Evolutionary conservation across 2,329 filamentous ascomycete genomes (phyloP).

Genomic region (Neonectria magnoliae): DNA sequence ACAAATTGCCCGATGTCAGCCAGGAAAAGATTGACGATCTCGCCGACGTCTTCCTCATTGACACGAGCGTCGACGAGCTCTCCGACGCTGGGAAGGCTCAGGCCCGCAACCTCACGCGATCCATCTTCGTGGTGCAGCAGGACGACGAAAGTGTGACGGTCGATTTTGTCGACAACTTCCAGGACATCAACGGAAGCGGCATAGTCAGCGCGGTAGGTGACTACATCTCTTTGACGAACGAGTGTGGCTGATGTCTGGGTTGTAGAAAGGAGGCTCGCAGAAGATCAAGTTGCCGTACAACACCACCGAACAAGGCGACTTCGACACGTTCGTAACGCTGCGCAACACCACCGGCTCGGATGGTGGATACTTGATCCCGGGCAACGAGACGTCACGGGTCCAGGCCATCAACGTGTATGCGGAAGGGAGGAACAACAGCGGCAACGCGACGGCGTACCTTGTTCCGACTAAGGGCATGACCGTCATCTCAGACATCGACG

Average conservation of each 20-base stretch:
- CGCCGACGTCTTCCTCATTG: constrained; percentile 76
- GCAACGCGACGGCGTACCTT: constrained; percentile 81
- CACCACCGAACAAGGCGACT: constrained; percentile 76
- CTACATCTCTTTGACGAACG: neutral
- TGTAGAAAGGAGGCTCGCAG: constrained; percentile 66
- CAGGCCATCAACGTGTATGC: constrained; percentile 76
- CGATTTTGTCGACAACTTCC: constrained; percentile 59
- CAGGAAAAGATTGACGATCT: constrained; percentile 72
- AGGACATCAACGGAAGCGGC: constrained; percentile 64
- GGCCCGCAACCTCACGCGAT: constrained; percentile 77
- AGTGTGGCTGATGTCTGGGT: constrained; percentile 9
- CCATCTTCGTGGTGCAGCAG: constrained; percentile 82
- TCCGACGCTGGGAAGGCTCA: constrained; percentile 68
- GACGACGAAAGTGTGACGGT: constrained; percentile 70
- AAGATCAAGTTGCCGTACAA: constrained; percentile 70
- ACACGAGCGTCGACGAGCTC: constrained; percentile 68
- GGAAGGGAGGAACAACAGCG: constrained; percentile 68
- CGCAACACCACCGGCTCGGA: constrained; percentile 63
- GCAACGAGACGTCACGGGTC: constrained; percentile 71
- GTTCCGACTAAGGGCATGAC: constrained; percentile 77
- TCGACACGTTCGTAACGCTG: constrained; percentile 75
- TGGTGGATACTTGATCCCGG: constrained; percentile 63
- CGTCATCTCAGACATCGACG: constrained; percentile 81
- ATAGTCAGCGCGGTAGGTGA: constrained; percentile 54
- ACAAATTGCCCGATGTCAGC: constrained; percentile 77